Evolutionary conservation across 805 yeast species (phyloP).

Genomic region (Schwanniomyces occidentalis): DNA sequence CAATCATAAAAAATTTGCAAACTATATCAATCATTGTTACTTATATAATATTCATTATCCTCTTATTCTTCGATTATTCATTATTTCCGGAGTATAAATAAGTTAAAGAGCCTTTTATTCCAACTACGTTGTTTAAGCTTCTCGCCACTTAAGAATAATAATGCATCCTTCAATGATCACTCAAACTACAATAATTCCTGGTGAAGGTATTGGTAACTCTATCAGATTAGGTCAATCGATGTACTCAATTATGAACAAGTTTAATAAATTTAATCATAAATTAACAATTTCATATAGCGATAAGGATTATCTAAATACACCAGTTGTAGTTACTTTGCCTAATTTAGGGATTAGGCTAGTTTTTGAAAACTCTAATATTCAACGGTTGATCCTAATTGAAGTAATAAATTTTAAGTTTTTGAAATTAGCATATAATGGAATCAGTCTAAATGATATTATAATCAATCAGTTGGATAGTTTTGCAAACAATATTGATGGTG

Average conservation of each 20-base stretch:
- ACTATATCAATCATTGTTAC: too few species aligned
- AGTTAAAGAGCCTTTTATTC: too few species aligned
- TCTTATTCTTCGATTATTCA: too few species aligned
- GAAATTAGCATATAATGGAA: constrained; percentile 32
- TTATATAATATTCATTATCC: too few species aligned
- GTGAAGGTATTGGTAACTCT: constrained; percentile 34
- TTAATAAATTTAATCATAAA: constrained; percentile 26
- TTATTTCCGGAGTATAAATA: too few species aligned
- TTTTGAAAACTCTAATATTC: constrained; percentile 26
- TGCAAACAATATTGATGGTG: not conserved
- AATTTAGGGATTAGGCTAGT: constrained; percentile 26
- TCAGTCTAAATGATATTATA: constrained; percentile 27
- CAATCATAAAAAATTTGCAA: too few species aligned
- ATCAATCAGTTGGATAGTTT: not conserved
- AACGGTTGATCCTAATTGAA: constrained; percentile 31
- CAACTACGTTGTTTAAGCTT: too few species aligned
- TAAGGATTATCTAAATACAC: constrained; percentile 28
- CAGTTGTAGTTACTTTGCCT: constrained; percentile 30
- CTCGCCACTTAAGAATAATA: too few species aligned
- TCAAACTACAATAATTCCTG: constrained; percentile 26
- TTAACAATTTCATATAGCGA: constrained; percentile 31
- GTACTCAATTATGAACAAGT: constrained; percentile 24
- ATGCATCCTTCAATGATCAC: too few species aligned
- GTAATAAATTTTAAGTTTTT: constrained; percentile 20
- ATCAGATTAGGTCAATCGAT: constrained; percentile 31